A percentile compares a stretch with the other conserved stretches of the same genome.
Evolutionary conservation across 2,329 filamentous ascomycete genomes (phyloP).

Genomic region (Cryphonectria japonica): DNA sequence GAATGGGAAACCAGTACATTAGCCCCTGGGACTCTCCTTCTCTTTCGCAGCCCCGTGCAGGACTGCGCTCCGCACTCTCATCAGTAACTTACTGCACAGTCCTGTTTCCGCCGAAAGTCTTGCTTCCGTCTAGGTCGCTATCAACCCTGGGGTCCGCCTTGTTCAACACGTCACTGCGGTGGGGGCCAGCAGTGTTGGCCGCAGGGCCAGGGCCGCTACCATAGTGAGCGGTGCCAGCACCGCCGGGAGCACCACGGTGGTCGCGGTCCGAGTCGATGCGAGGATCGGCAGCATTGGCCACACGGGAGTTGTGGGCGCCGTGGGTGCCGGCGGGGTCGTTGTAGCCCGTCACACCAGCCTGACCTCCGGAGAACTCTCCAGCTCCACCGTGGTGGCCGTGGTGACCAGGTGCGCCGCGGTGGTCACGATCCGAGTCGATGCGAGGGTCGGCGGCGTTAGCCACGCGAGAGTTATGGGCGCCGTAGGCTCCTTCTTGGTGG

Average conservation of each 20-base stretch:
- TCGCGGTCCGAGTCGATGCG: conserved; percentile 45
- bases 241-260: conserved; percentile 32
- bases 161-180: conserved; percentile 58
- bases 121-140: conserved; percentile 57
- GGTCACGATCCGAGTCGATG: conserved; percentile 54
- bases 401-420: conserved; percentile 35
- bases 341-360: conserved; percentile 35
- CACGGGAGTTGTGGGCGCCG: conserved; percentile 40
- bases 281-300: conserved; percentile 44
- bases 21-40: background rate
- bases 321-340: conserved; percentile 38
- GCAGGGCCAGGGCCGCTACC: conserved; percentile 41
- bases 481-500: conserved; percentile 40
- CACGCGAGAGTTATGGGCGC: conserved; percentile 48
- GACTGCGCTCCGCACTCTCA: conserved; percentile 35
- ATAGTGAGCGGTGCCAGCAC: conserved; percentile 29
- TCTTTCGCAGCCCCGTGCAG: too few relatives aligned
- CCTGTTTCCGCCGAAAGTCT: conserved; percentile 59
- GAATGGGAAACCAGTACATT: too few relatives aligned
- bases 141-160: conserved; percentile 61
- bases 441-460: conserved; percentile 56
- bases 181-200: conserved; percentile 53
- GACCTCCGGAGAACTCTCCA: background rate
- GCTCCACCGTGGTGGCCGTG: conserved; percentile 35
- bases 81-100: conserved; percentile 45